phyloP scores from a whole-genome alignment of 2,329 filamentous ascomycete species.

The Botrytis hyacinthi region DNA sequence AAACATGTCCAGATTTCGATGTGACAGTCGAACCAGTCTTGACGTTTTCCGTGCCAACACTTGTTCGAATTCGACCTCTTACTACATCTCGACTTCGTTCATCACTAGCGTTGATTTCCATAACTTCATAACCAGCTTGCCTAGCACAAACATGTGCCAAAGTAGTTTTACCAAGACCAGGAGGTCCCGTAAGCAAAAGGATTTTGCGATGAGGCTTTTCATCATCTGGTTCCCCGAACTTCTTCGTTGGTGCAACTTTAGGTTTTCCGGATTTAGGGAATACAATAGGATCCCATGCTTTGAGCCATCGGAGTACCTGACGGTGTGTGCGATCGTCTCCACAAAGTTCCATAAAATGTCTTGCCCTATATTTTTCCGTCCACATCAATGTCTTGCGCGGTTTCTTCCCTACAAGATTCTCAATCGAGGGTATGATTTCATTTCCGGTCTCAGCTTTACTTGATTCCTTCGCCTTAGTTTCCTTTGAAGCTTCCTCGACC shows the following conservation, averaged over 20 bases:
- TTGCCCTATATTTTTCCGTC: conserved; percentile 96
- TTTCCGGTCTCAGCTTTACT: conserved; percentile 46
- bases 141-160: conserved; percentile 92
- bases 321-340: conserved; percentile 94
- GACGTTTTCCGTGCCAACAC: conserved; percentile 90
- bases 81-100: conserved; percentile 89
- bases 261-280: conserved; percentile 69
- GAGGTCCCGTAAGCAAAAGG: conserved; percentile 83
- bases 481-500: conserved; percentile 66
- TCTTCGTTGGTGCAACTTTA: conserved; percentile 47
- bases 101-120: conserved; percentile 98
- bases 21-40: conserved; percentile 62
- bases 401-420: conserved; percentile 37
- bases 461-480: conserved; percentile 34
- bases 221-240: conserved; percentile 52
- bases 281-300: conserved; percentile 88
- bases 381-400: conserved; percentile 62
- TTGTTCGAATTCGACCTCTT: conserved; percentile 85
- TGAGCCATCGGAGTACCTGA: conserved; percentile 87
- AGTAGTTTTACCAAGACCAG: conserved; percentile 93
- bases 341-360: conserved; percentile 87
- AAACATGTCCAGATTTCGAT: conserved; percentile 52
- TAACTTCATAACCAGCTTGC: conserved; percentile 92
- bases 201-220: conserved; percentile 85
- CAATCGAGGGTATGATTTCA: conserved; percentile 42